Base-by-base conservation (phyloP, 371 early-diverging fungal species). In the Lichtheimia ornata region DNA sequence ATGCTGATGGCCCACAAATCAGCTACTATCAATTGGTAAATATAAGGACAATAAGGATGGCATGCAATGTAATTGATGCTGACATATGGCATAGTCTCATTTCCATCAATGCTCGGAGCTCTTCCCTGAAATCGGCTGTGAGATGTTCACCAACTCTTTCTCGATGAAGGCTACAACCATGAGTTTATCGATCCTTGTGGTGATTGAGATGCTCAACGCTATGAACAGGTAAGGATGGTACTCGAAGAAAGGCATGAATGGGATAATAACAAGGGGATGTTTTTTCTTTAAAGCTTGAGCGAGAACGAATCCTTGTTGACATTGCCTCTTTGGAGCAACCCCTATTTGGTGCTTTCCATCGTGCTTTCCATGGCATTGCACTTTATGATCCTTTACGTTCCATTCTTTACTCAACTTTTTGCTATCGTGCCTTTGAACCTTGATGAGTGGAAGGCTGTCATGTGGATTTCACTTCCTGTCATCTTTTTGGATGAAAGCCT, bases 191-290 rank as follows among this genome's bases (percentile, higher is more conserved):
- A 91, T 98, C 55, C 77, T 98, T 55, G 97, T 97, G 12, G 90
- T 93, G 43, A 97, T 97, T 70, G 97, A 98, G 72, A 98, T 98
- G 99, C 88, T 98, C 65, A 98, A 98, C 53, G 66, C 69, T 22
- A 66, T 69, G 66, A 69, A 69, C 57, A 64, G 66, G 64, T 66
- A 67, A 83, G 41, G 22, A 22, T 22, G 22, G 56, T 20, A 4
- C 14, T 9, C 14, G 22, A 12, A 13, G 4, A 20, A 52, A 22
- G 44, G 5, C 27, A 15, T 17, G 12, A 9, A 51, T 52, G 41
- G 5, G 42, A 25, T 47, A 35, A n/a, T n/a, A 18, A 27, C 40
- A 12, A 20, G 47, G 28, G 6, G 11, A 9, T 18, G 55, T 14
- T 35, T 14, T 35, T 15, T 22, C 20, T 3, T 28, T 35, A 17